Percentiles rank a stretch among this genome's conserved stretches.
Conservation (phyloP, 768 basidiomycete genomes). For the Candolleomyces aberdarensis region DNA sequence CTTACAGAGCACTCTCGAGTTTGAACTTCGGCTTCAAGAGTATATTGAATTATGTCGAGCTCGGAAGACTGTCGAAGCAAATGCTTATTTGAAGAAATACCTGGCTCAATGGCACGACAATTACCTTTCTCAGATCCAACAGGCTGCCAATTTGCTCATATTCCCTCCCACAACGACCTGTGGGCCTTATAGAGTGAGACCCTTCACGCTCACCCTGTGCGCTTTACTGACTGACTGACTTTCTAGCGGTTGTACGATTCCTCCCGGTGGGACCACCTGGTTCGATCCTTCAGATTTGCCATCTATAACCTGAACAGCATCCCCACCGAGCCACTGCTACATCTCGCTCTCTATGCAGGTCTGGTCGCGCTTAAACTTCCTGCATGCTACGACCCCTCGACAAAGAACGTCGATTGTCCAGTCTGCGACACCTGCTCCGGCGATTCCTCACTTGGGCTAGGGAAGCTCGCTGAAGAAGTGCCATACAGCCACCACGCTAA, state of each 20-base stretch:
- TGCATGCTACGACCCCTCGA: constrained; percentile 63
- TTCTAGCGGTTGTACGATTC: constrained; percentile 78
- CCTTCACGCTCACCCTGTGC: background rate
- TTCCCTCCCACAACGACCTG: constrained; percentile 70
- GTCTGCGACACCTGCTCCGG: constrained; percentile 64
- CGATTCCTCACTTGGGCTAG: constrained; percentile 49
- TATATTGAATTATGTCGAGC: constrained; percentile 87
- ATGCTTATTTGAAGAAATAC: constrained; percentile 80
- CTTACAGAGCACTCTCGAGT: constrained; percentile 87
- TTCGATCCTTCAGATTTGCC: constrained; percentile 77
- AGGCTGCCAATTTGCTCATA: constrained; percentile 74
- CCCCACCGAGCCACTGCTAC: constrained; percentile 82
- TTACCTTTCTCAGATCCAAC: constrained; percentile 73
- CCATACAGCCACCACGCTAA: constrained; percentile 93
- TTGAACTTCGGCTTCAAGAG: constrained; percentile 92
- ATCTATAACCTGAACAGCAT: constrained; percentile 87
- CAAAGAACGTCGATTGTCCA: constrained; percentile 85
- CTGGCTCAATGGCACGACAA: constrained; percentile 80
- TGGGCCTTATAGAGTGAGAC: constrained; percentile 72
- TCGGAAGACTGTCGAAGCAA: constrained; percentile 67
- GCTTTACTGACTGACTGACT: background rate
- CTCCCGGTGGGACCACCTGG: constrained; percentile 72
- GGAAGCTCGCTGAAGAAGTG: constrained; percentile 77
- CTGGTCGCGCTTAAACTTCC: constrained; percentile 88
- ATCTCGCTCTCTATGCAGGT: constrained; percentile 88